Evolutionary conservation across 1,284 basidiomycete genomes (phyloP).

Genomic region (Apiotrichum gracile): DNA sequence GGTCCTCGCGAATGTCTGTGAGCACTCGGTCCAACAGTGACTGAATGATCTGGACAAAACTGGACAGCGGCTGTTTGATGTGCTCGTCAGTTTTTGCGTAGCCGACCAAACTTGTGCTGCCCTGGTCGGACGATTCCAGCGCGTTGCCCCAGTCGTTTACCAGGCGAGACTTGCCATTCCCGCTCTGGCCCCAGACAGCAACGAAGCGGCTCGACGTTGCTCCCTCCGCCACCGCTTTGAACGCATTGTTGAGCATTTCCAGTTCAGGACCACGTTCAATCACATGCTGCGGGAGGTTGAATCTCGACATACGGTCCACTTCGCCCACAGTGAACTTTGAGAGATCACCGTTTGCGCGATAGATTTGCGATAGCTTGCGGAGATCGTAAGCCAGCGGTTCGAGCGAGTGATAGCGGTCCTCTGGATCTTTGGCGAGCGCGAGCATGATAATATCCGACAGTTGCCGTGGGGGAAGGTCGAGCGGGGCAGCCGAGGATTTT

Average conservation of each 20-base stretch:
- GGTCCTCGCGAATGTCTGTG: constrained; percentile 36
- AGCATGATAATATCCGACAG: constrained; percentile 38
- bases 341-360: constrained; percentile 22
- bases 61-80: constrained; percentile 29
- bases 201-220: constrained; percentile 12
- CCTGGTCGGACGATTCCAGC: constrained; percentile 14
- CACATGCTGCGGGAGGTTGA: constrained; percentile 21
- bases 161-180: constrained; percentile 36
- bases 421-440: constrained; percentile 31
- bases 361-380: constrained; percentile 23
- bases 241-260: constrained; percentile 19
- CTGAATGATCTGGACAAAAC: constrained; percentile 39
- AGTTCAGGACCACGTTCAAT: constrained; percentile 31
- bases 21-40: constrained; percentile 34
- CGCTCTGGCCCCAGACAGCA: constrained; percentile 33
- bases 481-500: background rate
- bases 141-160: constrained; percentile 28
- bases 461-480: constrained; percentile 22
- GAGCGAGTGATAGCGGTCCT: constrained; percentile 34
- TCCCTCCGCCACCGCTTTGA: constrained; percentile 5
- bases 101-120: constrained; percentile 22
- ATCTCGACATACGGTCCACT: constrained; percentile 31
- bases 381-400: constrained; percentile 36
- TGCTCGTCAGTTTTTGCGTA: constrained; percentile 34
- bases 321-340: constrained; percentile 31